Conservation (phyloP, 129 eudicot species). For the Chrysanthemum lavandulifolium region DNA sequence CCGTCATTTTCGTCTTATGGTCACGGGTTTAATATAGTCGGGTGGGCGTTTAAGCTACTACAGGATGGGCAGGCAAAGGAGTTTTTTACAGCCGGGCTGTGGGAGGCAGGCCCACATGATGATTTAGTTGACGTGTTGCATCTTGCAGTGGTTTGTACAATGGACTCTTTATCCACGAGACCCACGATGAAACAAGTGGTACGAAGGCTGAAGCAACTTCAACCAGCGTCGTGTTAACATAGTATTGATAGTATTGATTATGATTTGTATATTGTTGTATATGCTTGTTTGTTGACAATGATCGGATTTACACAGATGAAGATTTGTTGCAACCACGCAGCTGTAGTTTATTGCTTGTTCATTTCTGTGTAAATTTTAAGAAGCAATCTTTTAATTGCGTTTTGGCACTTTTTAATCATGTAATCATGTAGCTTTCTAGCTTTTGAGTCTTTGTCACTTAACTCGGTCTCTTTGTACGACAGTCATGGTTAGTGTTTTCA, state of each 20-base stretch:
- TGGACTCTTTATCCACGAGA: slow-evolving; percentile 63
- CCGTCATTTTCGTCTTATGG: slow-evolving; percentile 83
- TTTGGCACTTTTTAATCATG: background rate
- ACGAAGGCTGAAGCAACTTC: slow-evolving; percentile 71
- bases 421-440: too few relatives aligned
- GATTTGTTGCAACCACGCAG: slow-evolving; percentile 22
- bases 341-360: slow-evolving; percentile 3
- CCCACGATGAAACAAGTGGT: slow-evolving; percentile 93
- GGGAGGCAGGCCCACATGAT: slow-evolving; percentile 89
- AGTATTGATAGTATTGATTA: background rate
- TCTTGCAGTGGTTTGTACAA: slow-evolving; percentile 78
- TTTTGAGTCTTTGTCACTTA: too few relatives aligned
- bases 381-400: background rate
- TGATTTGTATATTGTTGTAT: slow-evolving; percentile 26
- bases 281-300: slow-evolving; percentile 6
- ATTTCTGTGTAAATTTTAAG: background rate
- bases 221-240: slow-evolving; percentile 66
- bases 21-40: slow-evolving; percentile 76
- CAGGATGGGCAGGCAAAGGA: slow-evolving; percentile 80
- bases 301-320: slow-evolving; percentile 11
- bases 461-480: too few relatives aligned
- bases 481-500: too few relatives aligned
- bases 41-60: slow-evolving; percentile 77
- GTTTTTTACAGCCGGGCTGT: slow-evolving; percentile 70
- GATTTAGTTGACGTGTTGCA: slow-evolving; percentile 79